These are phyloP conservation scores for Juglanconis juglandina DNA, from an alignment of 2,329 filamentous ascomycete genomes.

Conservation along the genomic window DNA sequence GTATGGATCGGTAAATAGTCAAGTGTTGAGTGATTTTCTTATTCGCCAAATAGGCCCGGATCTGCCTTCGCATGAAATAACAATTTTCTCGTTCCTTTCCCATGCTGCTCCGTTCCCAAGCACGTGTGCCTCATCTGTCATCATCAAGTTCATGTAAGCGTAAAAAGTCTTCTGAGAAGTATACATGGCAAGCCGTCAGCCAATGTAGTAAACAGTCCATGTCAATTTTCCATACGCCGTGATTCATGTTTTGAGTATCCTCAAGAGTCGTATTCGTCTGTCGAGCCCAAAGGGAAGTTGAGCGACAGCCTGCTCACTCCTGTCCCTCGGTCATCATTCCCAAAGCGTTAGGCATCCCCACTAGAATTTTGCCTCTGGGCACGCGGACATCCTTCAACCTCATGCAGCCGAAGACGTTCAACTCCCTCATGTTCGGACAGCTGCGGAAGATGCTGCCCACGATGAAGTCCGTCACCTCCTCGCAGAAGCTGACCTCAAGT, in stretches of 20 bases:
- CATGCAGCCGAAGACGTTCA: constrained; percentile 66
- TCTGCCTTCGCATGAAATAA: too few species aligned
- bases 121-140: background rate
- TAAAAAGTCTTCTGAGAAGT: background rate
- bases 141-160: background rate
- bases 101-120: too few species aligned
- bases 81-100: too few species aligned
- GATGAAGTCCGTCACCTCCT: constrained; percentile 62
- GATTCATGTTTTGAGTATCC: background rate
- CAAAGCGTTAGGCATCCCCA: constrained; percentile 56
- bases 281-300: too few species aligned
- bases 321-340: constrained; percentile 58
- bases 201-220: background rate
- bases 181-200: background rate
- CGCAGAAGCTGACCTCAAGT: constrained; percentile 76
- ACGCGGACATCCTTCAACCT: constrained; percentile 53
- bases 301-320: constrained; percentile 17
- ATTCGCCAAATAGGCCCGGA: too few species aligned
- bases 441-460: constrained; percentile 61
- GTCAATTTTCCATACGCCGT: background rate
- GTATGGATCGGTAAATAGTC: too few species aligned
- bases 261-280: background rate
- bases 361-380: constrained; percentile 52
- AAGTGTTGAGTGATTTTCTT: too few species aligned
- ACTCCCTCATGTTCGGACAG: constrained; percentile 57